Conservation (phyloP, 768 basidiomycete genomes). For the Xerocomellus intermedius region DNA sequence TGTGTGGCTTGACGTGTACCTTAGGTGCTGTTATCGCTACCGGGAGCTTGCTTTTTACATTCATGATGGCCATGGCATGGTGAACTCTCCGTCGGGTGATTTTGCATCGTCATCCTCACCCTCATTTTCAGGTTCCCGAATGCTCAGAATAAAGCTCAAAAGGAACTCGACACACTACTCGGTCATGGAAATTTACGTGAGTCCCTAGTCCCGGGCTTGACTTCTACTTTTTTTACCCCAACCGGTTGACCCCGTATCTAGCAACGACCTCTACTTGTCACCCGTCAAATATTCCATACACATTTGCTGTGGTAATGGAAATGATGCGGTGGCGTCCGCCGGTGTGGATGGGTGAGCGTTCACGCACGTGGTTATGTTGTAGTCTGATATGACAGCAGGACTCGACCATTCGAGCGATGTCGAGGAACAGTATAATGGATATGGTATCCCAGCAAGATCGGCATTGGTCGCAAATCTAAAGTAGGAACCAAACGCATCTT, state of each 20-base stretch:
- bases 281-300: constrained; percentile 1
- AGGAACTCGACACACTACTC: constrained; percentile 2
- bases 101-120: neutral
- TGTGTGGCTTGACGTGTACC: neutral
- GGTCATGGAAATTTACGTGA: constrained; percentile 6
- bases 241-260: neutral
- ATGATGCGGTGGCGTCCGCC: constrained; percentile 7
- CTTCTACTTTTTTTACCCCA: neutral
- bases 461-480: constrained; percentile 3
- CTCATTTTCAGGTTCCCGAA: neutral
- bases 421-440: constrained; percentile 4
- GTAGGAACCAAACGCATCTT: neutral
- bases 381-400: neutral
- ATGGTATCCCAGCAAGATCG: constrained; percentile 1
- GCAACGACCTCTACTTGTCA: constrained; percentile 1
- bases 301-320: constrained; percentile 5
- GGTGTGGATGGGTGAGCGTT: constrained; percentile 5
- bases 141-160: constrained; percentile 1
- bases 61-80: constrained; percentile 9
- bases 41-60: constrained; percentile 1
- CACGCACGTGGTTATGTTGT: neutral
- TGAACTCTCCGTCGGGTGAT: neutral
- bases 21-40: constrained; percentile 6
- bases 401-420: constrained; percentile 3
- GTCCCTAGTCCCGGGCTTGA: neutral